These are phyloP conservation scores for Ambispora gerdemannii DNA, from an alignment of 192 early-diverging fungal genomes.

Conservation along the genomic window DNA sequence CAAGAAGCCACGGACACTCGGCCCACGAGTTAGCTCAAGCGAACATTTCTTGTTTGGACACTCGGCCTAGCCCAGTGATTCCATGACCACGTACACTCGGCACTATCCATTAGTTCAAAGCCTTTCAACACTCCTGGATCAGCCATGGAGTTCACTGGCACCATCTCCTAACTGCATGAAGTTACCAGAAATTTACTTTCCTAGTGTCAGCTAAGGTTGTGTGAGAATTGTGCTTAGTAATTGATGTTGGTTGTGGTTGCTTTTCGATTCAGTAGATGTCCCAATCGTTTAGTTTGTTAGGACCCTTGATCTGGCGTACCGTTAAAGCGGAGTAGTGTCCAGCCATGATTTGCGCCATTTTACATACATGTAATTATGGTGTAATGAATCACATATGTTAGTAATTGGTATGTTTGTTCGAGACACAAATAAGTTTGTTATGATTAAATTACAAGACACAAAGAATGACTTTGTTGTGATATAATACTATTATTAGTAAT, in stretches of 20 bases:
- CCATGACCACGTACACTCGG: conserved; percentile 26
- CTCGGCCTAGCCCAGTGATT: conserved; percentile 26
- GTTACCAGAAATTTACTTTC: conserved; percentile 15
- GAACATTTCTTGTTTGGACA: conserved; percentile 23
- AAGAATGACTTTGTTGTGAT: too few species aligned
- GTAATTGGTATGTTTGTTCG: too few species aligned
- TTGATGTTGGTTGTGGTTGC: background rate
- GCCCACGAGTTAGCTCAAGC: conserved; percentile 24
- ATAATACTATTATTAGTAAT: too few species aligned
- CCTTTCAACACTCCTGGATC: conserved; percentile 23
- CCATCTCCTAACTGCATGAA: background rate
- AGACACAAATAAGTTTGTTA: too few species aligned
- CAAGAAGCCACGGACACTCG: conserved; percentile 30
- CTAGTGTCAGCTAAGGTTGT: conserved; percentile 19
- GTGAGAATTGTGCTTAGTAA: conserved; percentile 13
- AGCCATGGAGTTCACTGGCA: conserved; percentile 27
- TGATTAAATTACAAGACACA: too few species aligned
- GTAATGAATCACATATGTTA: too few species aligned
- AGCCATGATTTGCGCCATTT: too few species aligned
- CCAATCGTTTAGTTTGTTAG: conserved; percentile 23
- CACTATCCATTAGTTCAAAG: conserved; percentile 24
- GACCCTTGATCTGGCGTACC: too few species aligned
- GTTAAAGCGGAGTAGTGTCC: too few species aligned
- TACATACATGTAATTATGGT: too few species aligned
- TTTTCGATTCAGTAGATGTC: conserved; percentile 21